Percentiles rank a stretch among this genome's conserved stretches.
Evolutionary conservation across 108 stramenopile genomes (phyloP).

Genomic region (Cyclostephanos invisitatus): DNA sequence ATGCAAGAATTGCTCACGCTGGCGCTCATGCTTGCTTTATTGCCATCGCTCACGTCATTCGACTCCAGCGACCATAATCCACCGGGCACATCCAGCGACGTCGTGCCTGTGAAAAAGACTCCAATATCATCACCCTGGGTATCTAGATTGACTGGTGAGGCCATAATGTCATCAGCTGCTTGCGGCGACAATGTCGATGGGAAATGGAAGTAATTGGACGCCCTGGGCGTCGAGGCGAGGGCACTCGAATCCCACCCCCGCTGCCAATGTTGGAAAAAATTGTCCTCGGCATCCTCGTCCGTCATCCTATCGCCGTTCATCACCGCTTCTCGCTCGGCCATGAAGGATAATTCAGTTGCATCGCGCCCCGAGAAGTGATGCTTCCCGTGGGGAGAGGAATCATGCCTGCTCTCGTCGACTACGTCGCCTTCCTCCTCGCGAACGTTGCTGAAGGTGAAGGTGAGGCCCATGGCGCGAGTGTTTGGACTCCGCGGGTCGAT

Average conservation of each 20-base stretch:
- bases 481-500: slow-evolving; percentile 48
- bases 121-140: not conserved
- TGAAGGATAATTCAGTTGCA: slow-evolving; percentile 1
- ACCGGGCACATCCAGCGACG: slow-evolving; percentile 12
- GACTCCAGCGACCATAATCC: slow-evolving; percentile 28
- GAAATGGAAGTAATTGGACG: not conserved
- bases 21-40: not conserved
- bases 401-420: not conserved
- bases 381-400: not conserved
- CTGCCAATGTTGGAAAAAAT: not conserved
- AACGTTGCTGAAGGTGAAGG: not conserved
- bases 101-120: not conserved
- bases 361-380: not conserved
- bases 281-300: not conserved
- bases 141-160: not conserved
- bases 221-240: not conserved
- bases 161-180: not conserved
- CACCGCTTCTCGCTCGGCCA: slow-evolving; percentile 7
- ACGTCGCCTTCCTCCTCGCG: not conserved
- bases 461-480: slow-evolving; percentile 5
- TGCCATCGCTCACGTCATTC: not conserved
- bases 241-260: not conserved
- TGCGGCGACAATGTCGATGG: not conserved
- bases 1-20: slow-evolving; percentile 8
- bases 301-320: slow-evolving; percentile 4